Conservation (phyloP, 805 yeast genomes). For the Saccharomycopsis oosterbeekiorum region DNA sequence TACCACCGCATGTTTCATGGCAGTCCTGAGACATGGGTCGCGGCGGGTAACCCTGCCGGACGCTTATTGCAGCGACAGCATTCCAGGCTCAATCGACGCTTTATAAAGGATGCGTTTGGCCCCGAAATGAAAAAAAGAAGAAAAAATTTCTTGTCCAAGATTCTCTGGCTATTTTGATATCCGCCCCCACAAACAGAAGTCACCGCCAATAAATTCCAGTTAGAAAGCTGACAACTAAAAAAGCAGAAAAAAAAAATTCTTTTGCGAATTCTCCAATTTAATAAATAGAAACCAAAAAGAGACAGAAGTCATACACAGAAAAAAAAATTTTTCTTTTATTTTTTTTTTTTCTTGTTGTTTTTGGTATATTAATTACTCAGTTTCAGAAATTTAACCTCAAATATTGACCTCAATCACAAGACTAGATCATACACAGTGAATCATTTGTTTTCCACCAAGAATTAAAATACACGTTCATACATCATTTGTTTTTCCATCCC, state of each 20-base stretch:
- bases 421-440: neutral
- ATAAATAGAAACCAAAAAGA: neutral
- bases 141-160: neutral
- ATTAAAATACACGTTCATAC: no score
- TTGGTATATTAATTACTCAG: neutral
- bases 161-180: neutral
- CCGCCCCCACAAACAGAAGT: neutral
- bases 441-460: no score
- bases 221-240: no score
- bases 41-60: neutral
- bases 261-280: neutral
- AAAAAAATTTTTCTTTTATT: no score
- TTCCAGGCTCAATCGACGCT: neutral
- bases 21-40: neutral
- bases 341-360: no score
- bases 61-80: neutral
- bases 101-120: neutral
- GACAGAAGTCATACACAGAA: neutral
- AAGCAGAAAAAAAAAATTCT: neutral
- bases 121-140: neutral
- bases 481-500: no score
- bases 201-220: no score
- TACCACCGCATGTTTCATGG: neutral
- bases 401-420: neutral
- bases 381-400: no score